Evolutionary conservation across 345 rosid genomes (phyloP), one percentile per base, ranked within the genome.

Genomic region (Hibiscus syriacus): DNA sequence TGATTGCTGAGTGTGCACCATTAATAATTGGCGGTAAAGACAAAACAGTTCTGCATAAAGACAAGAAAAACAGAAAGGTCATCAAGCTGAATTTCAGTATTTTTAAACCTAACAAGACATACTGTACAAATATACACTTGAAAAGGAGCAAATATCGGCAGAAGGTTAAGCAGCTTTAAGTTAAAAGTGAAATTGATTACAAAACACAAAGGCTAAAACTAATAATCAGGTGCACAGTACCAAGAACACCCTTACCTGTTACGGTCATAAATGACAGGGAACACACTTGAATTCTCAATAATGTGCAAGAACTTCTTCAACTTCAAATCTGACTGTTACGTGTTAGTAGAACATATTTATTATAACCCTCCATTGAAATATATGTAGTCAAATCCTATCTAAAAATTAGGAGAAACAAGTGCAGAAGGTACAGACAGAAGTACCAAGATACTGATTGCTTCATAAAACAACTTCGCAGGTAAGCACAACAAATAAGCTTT

Each of bases 11-110:
- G 80, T 92, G 97, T 56, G 96, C 96, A 73, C 98, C 83, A 79
- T 95, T 92, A 66, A 94, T 94, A 72, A 94, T 86, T 67, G 99
- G 99, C 0, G 99, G 98, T 64, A 90, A 70, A 69, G 98, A 92
- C 72, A 92, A 3, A 70, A 95, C 94, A 74, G 97, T 92, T 80
- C 97, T 92, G 85, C 72, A 77, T 41, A 77, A 72, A 76, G 41
- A 76, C 39, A 20, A 30, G 34, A 52, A 56, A 64, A 23, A 65
- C 50, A 26, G 22, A 25, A 69, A 65, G 23, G 5, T 63, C 22
- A 63, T 62, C 66, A 19, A 23, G 49, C 30, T 61, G 17, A 38
- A 61, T 22, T 27, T 23, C 52, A 12, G 34, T 4, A 69, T 39
- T 9, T 39, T 43, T 43, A 39, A 39, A 43, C 48, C 48, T 43